phyloP scores from a whole-genome alignment of 148 eudicot genomes.

The Fallopia convolvulus region DNA sequence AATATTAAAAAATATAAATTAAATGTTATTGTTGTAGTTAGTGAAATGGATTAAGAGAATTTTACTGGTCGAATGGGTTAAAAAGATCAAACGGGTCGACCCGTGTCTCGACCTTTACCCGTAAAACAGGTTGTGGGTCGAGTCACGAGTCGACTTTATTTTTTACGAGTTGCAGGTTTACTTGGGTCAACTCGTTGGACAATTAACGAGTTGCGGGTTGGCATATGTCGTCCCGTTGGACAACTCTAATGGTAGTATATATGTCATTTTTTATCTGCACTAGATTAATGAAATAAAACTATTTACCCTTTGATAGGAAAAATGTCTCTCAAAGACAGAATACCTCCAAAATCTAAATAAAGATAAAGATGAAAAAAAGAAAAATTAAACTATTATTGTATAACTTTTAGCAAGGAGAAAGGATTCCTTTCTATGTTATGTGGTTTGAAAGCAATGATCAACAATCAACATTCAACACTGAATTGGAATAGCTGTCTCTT shows the following conservation, averaged over 20 bases:
- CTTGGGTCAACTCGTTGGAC: too few relatives aligned
- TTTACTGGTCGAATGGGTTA: too few relatives aligned
- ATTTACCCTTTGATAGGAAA: neutral
- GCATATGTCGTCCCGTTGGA: too few relatives aligned
- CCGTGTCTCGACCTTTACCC: too few relatives aligned
- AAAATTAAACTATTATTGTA: neutral
- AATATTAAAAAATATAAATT: too few relatives aligned
- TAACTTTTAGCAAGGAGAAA: neutral
- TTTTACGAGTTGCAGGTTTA: too few relatives aligned
- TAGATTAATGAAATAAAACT: neutral
- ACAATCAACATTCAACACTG: neutral
- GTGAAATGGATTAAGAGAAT: too few relatives aligned
- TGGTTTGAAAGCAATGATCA: neutral
- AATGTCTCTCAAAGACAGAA: neutral
- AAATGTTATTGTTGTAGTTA: too few relatives aligned
- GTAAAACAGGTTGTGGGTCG: too few relatives aligned
- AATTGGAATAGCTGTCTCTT: neutral
- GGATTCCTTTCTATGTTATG: slow-evolving; percentile 3
- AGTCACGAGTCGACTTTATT: too few relatives aligned
- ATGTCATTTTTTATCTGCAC: neutral
- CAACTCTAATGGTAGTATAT: neutral
- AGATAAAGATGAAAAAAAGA: neutral
- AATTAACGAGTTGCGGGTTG: too few relatives aligned
- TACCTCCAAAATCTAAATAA: slow-evolving; percentile 2
- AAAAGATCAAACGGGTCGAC: too few relatives aligned